Evolutionary conservation across 768 basidiomycete genomes (phyloP), one percentile per base, ranked within the genome.

Genomic region (Agrocybe chaxingu): DNA sequence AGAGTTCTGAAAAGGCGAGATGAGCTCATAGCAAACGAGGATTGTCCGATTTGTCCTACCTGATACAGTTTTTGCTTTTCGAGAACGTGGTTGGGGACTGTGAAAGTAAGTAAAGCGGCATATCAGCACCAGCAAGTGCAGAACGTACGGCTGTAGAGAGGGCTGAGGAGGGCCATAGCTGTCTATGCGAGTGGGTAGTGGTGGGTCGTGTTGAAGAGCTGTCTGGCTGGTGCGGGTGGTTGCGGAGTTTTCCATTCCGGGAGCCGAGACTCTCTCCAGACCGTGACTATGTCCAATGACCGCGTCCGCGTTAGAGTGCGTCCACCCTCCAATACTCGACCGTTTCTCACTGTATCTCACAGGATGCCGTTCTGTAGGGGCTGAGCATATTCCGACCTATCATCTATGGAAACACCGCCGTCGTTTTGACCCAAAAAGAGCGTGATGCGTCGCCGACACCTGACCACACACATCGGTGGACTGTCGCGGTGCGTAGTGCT

Each of bases 401-500:
- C 57, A 90, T 98, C 53, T 98, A 98, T 70, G 97, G 97, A 42
- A 98, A 98, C 66, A 89, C 87, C 9, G 92, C 96, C 31, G 77
- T 80, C 0, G 82, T 92, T 48, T 67, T 99, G 53, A 85, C 82
- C 0, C 70, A 79, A 11, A 81, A 84, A 58, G 94, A 97, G 64
- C 79, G 82, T 47, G 80, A 82, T 55, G 54, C 65, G 11, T 69
- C 78, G 3, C 62, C 72, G 11, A 69, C 77, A 24, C 77, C 80
- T 36, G 90, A 93, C 57, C 93, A 95, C 59, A 98, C 96, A 2
- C 96, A 98, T 66, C 81, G 82, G 54, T 99, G 97, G 97, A 98
- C 94, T 0, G 87, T 99, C 51, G 95, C 93, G 24, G 81, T 99
- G 19, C 84, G 97, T 19, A 90, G 91, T 38, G 94, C 95, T 0